These are phyloP conservation scores for Allomyces macrogynus DNA, from an alignment of 192 early-diverging fungal genomes.

Conservation along the genomic window DNA sequence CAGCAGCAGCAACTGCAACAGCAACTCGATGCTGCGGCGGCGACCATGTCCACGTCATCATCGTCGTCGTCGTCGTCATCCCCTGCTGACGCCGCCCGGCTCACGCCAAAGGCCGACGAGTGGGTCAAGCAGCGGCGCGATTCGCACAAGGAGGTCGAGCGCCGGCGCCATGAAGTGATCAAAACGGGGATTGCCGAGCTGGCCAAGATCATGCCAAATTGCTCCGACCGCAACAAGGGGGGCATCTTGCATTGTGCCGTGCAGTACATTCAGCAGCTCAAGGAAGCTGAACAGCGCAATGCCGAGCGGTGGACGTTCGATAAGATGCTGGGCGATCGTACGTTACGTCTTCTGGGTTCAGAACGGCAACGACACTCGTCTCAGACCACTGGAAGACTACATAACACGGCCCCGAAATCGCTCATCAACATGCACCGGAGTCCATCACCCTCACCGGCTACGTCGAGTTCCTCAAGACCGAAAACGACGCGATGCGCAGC, in stretches of 20 bases:
- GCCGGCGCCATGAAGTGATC: constrained; percentile 78
- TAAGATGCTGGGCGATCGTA: neutral
- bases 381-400: neutral
- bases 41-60: too few species aligned
- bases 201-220: constrained; percentile 53
- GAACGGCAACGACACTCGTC: too few species aligned
- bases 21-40: too few species aligned
- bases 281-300: constrained; percentile 8
- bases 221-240: constrained; percentile 48
- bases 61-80: too few species aligned
- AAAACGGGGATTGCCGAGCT: constrained; percentile 77
- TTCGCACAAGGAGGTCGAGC: constrained; percentile 89
- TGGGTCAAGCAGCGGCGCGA: constrained; percentile 61
- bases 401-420: too few species aligned
- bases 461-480: neutral
- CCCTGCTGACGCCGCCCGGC: constrained; percentile 10
- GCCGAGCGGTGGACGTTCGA: neutral
- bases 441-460: neutral
- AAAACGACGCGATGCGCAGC: neutral
- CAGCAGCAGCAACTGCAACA: too few species aligned
- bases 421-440: too few species aligned
- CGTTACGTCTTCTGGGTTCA: neutral
- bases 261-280: neutral
- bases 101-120: constrained; percentile 42
- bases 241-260: neutral